A percentile compares a stretch with the other conserved stretches of the same genome.
Conservation (phyloP, 1,139 yeast genomes). For the Lodderomyces oxycetoniae region DNA sequence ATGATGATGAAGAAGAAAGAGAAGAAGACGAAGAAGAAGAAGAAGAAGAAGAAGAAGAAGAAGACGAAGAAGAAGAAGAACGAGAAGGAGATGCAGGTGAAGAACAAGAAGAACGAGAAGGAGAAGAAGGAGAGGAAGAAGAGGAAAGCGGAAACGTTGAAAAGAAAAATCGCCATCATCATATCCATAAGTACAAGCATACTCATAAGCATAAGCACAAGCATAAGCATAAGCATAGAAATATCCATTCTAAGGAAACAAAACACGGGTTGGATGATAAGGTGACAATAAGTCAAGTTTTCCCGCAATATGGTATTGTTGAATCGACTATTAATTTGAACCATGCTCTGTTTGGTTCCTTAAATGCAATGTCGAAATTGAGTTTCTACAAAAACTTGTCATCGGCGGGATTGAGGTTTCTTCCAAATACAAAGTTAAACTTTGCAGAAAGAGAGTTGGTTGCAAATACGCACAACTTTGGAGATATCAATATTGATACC, state of each 20-base stretch:
- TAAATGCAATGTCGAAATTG: constrained; percentile 32
- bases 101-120: background rate
- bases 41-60: constrained; percentile 1
- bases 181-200: background rate
- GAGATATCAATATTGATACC: constrained; percentile 21
- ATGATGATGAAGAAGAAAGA: constrained; percentile 9
- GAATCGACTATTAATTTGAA: constrained; percentile 26
- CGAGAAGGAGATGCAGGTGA: background rate
- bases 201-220: background rate
- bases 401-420: constrained; percentile 17
- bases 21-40: constrained; percentile 8
- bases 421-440: constrained; percentile 28
- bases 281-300: constrained; percentile 36
- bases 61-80: background rate
- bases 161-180: constrained; percentile 3
- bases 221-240: constrained; percentile 4
- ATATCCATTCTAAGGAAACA: constrained; percentile 5
- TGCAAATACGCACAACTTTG: constrained; percentile 25
- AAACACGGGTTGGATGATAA: constrained; percentile 16
- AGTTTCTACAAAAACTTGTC: constrained; percentile 30
- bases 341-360: constrained; percentile 35
- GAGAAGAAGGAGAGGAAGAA: background rate
- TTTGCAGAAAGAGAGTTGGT: constrained; percentile 30
- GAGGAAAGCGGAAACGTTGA: background rate
- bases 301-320: constrained; percentile 40